Percentiles rank a stretch among this genome's conserved stretches.
Conservation (phyloP, 139 green algal genomes). For the Chlamydomonas sp. region DNA sequence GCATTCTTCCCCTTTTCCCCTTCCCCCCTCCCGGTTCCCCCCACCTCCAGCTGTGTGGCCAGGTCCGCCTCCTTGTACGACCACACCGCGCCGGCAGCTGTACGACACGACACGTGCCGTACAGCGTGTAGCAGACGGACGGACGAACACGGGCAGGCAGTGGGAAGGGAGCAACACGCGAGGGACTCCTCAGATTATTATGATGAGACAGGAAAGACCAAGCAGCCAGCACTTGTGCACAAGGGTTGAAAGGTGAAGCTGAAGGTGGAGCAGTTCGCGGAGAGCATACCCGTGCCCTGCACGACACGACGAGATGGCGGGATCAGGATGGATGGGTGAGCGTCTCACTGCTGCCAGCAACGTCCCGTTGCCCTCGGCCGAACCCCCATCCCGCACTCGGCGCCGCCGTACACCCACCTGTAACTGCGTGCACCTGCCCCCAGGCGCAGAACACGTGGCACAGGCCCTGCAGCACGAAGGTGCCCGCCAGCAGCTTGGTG, state of each 20-base stretch:
- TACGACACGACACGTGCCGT: background rate
- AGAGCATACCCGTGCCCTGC: too few species aligned
- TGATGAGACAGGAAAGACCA: too few species aligned
- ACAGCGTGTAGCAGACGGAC: background rate
- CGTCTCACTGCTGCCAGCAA: too few species aligned
- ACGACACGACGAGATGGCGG: too few species aligned
- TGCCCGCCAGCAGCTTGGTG: constrained; percentile 82
- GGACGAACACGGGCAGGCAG: too few species aligned
- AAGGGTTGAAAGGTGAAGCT: too few species aligned
- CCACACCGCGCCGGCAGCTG: background rate
- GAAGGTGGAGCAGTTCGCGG: too few species aligned
- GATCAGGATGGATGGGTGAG: too few species aligned
- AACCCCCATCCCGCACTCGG: background rate
- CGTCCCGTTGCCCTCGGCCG: background rate
- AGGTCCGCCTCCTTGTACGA: constrained; percentile 34
- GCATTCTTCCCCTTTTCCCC: too few species aligned
- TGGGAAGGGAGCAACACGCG: too few species aligned
- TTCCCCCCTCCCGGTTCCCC: constrained; percentile 64
- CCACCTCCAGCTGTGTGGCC: constrained; percentile 69
- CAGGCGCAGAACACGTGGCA: constrained; percentile 32
- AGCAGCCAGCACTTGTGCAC: too few species aligned
- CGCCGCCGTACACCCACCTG: background rate
- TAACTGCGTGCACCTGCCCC: constrained; percentile 26
- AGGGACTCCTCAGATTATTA: too few species aligned
- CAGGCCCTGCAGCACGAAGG: constrained; percentile 36